Evolutionary conservation across 2,329 filamentous ascomycete genomes (phyloP), one percentile per base, ranked within the genome.

Genomic region (Paecilomyces sp.): DNA sequence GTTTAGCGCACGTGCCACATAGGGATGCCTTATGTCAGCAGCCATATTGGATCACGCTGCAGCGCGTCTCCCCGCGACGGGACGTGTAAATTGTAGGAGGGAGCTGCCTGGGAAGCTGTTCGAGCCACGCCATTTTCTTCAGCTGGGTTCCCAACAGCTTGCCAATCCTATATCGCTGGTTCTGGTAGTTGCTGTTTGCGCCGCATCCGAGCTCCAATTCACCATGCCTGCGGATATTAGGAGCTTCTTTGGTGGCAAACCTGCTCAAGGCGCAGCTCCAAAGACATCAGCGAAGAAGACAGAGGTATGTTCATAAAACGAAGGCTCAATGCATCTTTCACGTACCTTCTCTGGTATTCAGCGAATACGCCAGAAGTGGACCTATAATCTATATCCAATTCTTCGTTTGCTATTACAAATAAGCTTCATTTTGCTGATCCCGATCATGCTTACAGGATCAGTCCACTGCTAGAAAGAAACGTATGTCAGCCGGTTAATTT

Each of bases 181-280:
- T 25, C 41, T 41, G 18, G 31, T 51, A 22, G 36, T 25, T 7
- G 52, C n/a, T 25, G 12, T 47, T 24, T 50, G 15, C 25, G 47
- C 11, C 34, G 25, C 52, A 22, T 11, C 34, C 28, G 30, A 31
- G 18, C 13, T 33, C 34, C 51, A 52, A 24, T 57, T 52, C 56
- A 70, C 56, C 63, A 96, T 96, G 92, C 86, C 92, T 58, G 72
- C 82, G 63, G 93, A 97, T 76, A 97, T 97, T 70, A 85, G 92
- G 70, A 91, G 83, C 67, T 97, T 97, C 77, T 97, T 97, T 79
- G 87, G 88, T 58, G 86, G 89, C 62, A 92, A 92, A 74, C 85
- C 85, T 57, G 82, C 83, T 64, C 80, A 83, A 66, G 77, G 82
- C 61, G 75, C 75, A 64, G 68, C 69, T 62, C 73, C 75, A 64